These are phyloP conservation scores for Senna tora DNA, from an alignment of 306 rosid species.

Conservation along the genomic window DNA sequence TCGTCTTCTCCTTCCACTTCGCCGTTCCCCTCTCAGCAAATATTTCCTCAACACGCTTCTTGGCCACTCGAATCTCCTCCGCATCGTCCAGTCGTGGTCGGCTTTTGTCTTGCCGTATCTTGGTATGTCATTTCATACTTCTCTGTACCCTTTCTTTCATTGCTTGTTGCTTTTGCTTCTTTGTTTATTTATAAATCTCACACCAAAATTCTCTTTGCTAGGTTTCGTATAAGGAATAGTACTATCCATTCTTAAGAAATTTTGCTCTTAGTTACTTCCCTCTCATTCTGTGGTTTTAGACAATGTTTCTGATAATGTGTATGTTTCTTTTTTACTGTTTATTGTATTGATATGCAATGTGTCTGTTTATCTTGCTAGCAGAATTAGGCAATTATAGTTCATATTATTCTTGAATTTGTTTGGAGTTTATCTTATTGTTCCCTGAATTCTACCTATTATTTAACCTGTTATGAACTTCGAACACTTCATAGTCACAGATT, in stretches of 20 bases:
- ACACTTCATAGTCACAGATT: background rate
- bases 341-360: background rate
- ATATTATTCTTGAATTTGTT: background rate
- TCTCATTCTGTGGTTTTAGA: background rate
- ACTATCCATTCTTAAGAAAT: background rate
- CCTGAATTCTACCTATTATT: background rate
- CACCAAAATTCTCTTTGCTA: background rate
- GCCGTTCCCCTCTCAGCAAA: too few relatives aligned
- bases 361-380: background rate
- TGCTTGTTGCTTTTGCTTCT: background rate
- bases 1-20: too few relatives aligned
- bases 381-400: background rate
- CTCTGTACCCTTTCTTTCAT: background rate
- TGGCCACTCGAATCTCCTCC: conserved; percentile 67
- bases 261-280: background rate
- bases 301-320: background rate
- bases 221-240: background rate
- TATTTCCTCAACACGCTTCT: too few relatives aligned
- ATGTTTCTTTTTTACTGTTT: background rate
- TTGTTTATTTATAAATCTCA: background rate
- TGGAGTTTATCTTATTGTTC: background rate
- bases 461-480: background rate
- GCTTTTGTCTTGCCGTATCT: conserved; percentile 62
- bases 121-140: conserved; percentile 48
- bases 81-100: conserved; percentile 58